Conservation (phyloP, 306 rosid genomes). For the Gastrolobium villosum region DNA sequence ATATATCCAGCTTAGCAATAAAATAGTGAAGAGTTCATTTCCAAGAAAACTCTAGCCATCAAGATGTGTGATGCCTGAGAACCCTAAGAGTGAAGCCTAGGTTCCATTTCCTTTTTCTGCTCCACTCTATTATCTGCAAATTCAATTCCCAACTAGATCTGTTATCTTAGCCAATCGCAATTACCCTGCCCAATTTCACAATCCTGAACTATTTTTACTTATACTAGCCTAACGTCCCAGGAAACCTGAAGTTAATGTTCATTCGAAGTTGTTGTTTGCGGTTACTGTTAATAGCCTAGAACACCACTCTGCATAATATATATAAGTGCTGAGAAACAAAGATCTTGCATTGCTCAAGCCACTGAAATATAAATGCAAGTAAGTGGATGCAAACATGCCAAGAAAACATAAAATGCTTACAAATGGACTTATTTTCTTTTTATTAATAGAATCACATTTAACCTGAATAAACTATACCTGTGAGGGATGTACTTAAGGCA, state of each 20-base stretch:
- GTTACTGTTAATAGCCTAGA: too few species aligned
- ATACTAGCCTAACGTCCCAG: too few species aligned
- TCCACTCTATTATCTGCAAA: neutral
- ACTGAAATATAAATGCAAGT: neutral
- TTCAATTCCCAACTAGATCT: constrained; percentile 2
- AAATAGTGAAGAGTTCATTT: neutral
- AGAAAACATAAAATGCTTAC: neutral
- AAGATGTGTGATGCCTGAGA: neutral
- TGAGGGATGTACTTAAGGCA: constrained; percentile 81
- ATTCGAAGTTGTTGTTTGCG: too few species aligned
- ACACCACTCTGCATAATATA: neutral
- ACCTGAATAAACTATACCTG: constrained; percentile 52
- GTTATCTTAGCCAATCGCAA: neutral
- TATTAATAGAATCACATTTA: neutral
- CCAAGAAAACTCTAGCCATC: neutral
- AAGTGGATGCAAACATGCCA: neutral
- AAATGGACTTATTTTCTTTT: neutral
- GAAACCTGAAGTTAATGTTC: too few species aligned
- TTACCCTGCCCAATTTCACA: neutral
- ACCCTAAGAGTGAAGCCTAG: neutral
- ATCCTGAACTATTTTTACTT: too few species aligned
- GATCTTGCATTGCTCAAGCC: neutral
- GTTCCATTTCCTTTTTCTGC: neutral
- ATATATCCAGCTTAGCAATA: neutral
- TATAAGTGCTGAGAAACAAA: too few species aligned